Base-by-base conservation (phyloP, 2,329 filamentous ascomycete genomes). In the Beauveria australis region DNA sequence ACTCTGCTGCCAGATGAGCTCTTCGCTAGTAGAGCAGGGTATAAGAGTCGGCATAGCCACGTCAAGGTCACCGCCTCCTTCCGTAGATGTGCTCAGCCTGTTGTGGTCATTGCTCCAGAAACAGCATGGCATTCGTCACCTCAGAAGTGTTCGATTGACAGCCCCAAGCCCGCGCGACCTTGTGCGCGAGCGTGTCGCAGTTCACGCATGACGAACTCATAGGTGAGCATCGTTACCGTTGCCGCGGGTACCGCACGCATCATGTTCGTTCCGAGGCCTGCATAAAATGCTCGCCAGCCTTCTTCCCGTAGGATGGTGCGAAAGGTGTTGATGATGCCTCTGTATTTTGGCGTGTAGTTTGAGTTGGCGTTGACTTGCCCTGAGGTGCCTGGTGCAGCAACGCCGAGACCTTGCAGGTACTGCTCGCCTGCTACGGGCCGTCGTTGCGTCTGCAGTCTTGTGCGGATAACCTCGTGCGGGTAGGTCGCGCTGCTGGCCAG, bases 161-260 rank as follows among this genome's bases (percentile, higher is more conserved):
- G 59, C 22, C 67, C 64, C 19, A 67, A 48, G 64, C 73, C 76
- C 40, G 68, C 68, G 55, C 67, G 70, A 53, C 77, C 78, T 16
- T 76, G 73, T 2, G 68, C 64, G 66, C 76, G 76, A 30, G 72
- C 70, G 60, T 74, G 70, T 63, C 80, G 81, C 22, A 85, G 72
- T 60, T 75, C 71, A 57, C 78, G 75, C 83, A 85, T 85, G 54
- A 81, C 76, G 67, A 88, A 94, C 76, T 99, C 94, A 71, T 96
- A 99, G 14, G 93, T 97, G 71, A 97, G 81, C 88, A 99, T 95
- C 3, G 94, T 99, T 28, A 96, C 96, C 69, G 96, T 96, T 22
- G 94, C 93, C 24, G 94, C 92, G 37, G 94, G 94, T 14, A 99
- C 88, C 8, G 94, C 94, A 61, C 94, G 85, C 80, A 97, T 91